phyloP scores from a whole-genome alignment of 208 protist genomes.

The Trypanosoma melophagium region DNA sequence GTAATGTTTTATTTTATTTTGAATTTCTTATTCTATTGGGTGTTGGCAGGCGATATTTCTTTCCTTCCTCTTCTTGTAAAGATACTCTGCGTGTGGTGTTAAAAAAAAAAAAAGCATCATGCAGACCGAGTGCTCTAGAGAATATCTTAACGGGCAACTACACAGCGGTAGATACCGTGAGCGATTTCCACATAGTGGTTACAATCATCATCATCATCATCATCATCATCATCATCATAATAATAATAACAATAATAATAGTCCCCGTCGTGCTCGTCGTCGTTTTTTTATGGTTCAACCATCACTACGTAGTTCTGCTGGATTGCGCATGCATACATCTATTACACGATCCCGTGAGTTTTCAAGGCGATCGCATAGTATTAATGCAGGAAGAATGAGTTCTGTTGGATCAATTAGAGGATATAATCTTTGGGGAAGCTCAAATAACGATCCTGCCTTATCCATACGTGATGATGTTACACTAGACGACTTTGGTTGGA shows the following conservation, averaged over 20 bases:
- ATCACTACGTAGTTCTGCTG: no score
- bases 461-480: neutral
- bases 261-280: no score
- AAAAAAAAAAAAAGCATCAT: neutral
- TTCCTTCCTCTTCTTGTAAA: no score
- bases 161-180: neutral
- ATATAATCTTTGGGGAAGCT: neutral
- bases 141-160: neutral
- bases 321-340: no score
- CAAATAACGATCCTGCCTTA: neutral
- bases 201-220: neutral
- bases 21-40: neutral
- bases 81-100: neutral
- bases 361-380: no score
- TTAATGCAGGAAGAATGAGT: no score
- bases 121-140: neutral
- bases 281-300: no score
- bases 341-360: no score
- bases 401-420: no score
- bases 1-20: neutral
- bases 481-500: constrained; percentile 37
- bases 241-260: no score
- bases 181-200: neutral
- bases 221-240: neutral
- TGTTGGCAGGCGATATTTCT: no score